Base-by-base conservation (phyloP, 192 early-diverging fungal genomes). In the Bifiguratus adelaidae region DNA sequence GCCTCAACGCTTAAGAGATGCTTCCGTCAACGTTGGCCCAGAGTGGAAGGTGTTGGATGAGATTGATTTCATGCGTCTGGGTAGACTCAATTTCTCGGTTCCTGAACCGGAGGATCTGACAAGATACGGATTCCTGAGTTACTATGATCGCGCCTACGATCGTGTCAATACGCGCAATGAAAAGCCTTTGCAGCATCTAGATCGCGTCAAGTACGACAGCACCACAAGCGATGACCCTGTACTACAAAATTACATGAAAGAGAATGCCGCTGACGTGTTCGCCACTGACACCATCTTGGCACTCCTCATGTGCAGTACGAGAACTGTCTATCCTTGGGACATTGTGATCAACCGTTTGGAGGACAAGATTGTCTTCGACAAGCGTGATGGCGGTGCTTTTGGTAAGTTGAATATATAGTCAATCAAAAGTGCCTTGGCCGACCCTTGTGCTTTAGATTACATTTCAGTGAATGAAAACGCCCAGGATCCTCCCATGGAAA, bases 391-490 rank as follows among this genome's bases (percentile, higher is more conserved):
- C 38, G 86, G 88, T 11, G 67, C 68, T 11, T 83, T 81, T 44
- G 77, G 69, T 77, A 45, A 16, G 57, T 44, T 22, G 36, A 43
- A 2, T 38, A 12, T 23, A 5, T 3, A 23, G 21, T 50, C 45
- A 35, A 8, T 32, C 6, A 30, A 9, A 13, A 34, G 2, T n/a
- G 32, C 18, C 9, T 45, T 19, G 23, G 11, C 11, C 21, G 6
- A 30, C 25, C 1, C 3, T 50, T 13, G 35, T 27, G 50, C 60
- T 4, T n/a, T 75, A 54, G 92, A 98, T 62, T 85, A 84, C 49
- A 66, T 87, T 3, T 81, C 85, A 30, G 95, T 99, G 30, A 96
- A 99, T 61, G 95, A 99, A 64, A 97, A 95, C 70, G 88, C 93
- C 7, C 64, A 65, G 6, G 89, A 92, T 48, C 90, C 90, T 12